Conservation (phyloP, 1,139 yeast species). For the Spathaspora sp. region DNA sequence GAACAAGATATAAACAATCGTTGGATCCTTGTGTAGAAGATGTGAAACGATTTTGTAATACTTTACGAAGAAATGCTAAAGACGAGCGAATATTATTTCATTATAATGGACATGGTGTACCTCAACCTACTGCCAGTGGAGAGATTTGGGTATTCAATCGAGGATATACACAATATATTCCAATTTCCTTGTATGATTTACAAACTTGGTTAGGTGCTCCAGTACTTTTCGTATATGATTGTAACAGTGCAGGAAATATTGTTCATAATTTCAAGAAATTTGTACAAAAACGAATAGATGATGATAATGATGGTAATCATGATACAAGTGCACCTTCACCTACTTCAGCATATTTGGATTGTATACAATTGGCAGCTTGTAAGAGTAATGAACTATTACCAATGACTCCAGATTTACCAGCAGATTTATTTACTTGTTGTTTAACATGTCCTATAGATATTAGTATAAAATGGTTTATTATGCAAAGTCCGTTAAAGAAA, state of each 20-base stretch:
- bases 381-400: conserved; percentile 82
- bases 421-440: conserved; percentile 93
- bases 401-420: conserved; percentile 93
- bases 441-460: conserved; percentile 94
- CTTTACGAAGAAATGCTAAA: conserved; percentile 84
- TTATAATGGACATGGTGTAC: conserved; percentile 98
- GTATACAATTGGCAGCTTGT: conserved; percentile 94
- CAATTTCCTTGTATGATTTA: conserved; percentile 86
- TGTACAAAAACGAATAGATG: conserved; percentile 87
- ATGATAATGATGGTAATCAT: conserved; percentile 74
- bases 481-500: conserved; percentile 73
- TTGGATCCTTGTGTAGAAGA: conserved; percentile 96
- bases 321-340: conserved; percentile 65
- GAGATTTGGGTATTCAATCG: conserved; percentile 98
- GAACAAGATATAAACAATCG: conserved; percentile 88
- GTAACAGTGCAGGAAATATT: conserved; percentile 93
- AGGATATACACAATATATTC: conserved; percentile 96
- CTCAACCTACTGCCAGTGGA: conserved; percentile 96
- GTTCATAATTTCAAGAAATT: conserved; percentile 86
- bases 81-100: conserved; percentile 90
- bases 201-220: conserved; percentile 99
- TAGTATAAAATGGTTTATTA: conserved; percentile 86
- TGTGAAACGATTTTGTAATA: conserved; percentile 86
- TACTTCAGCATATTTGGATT: conserved; percentile 73
- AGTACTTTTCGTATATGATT: conserved; percentile 90